Evolutionary conservation across 441 rosid genomes (phyloP), one percentile per base, ranked within the genome.

Genomic region (Erodium texanum): DNA sequence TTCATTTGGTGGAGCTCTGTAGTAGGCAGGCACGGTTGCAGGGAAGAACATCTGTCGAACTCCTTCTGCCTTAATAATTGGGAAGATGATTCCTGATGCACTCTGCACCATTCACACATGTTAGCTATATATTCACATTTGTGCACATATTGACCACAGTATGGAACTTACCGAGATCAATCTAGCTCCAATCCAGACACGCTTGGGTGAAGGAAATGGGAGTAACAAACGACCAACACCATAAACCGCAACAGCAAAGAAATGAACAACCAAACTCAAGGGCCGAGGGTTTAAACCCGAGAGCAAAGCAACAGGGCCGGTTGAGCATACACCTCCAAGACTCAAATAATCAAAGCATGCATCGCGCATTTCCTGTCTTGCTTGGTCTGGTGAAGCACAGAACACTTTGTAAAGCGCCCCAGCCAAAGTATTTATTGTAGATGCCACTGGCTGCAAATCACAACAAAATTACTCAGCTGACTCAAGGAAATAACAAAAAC

Each of bases 301-400:
- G 32, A 91, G 89, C 77, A 91, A 71, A 70, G 97, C 79, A 43
- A 89, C 66, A 3, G 96, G 96, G 58, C 97, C 97, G 0, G 73
- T 76, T 29, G 97, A 78, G 76, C 78, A 91, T 50, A 76, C 78
- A 0, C 93, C 93, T 2, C 97, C 97, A 1, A 89, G 96, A 34
- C 92, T 83, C n/a, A 91, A 80, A 73, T 89, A 89, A 71, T 89
- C 96, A 22, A 86, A 91, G 70, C 97, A 91, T 0, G 93, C 97
- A 65, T 85, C 76, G 0, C 90, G 87, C 96, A 91, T 91, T 80
- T 87, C 97, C 74, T 78, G 82, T 71, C 84, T 85, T 20, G 92
- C 96, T 77, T 78, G 81, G 59, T 91, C 93, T 63, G 90, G 79
- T 9, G 92, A 87, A 27, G 89, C 83, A 71, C 86, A 86, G 75